phyloP scores from a whole-genome alignment of 2,329 filamentous ascomycete genomes.

The Botrytis aclada region DNA sequence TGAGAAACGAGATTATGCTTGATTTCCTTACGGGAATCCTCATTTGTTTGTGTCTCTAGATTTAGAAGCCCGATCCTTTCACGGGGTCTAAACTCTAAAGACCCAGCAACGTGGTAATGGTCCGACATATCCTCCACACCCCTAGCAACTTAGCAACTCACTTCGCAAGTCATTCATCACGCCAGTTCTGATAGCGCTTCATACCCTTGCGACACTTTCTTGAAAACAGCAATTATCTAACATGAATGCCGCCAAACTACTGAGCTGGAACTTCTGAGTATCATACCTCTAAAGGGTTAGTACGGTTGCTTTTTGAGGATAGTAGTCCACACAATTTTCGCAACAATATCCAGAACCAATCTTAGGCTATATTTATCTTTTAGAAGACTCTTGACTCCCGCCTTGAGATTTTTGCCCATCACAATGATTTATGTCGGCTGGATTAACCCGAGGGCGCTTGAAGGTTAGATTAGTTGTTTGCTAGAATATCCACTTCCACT shows the following conservation, averaged over 20 bases:
- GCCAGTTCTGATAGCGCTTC: neutral
- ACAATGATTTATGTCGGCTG: neutral
- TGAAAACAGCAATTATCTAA: neutral
- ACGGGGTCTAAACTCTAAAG: neutral
- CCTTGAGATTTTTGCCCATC: neutral
- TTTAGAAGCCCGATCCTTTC: neutral
- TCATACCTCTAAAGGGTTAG: neutral
- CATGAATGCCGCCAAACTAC: neutral
- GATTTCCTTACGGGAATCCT: neutral
- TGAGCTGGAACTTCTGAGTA: neutral
- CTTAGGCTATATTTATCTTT: neutral
- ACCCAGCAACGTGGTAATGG: slow-evolving; percentile 10
- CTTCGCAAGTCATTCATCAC: neutral
- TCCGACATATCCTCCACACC: neutral
- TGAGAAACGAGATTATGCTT: neutral
- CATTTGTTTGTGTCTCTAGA: neutral
- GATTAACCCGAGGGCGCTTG: neutral
- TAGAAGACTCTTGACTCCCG: neutral
- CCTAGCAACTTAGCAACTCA: neutral
- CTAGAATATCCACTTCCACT: neutral
- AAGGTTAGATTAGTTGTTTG: neutral
- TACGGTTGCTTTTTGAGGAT: neutral
- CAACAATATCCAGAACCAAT: neutral
- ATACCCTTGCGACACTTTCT: neutral
- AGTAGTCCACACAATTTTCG: neutral